These are phyloP conservation scores for Colletotrichum agaves DNA, from an alignment of 2,329 filamentous ascomycete genomes.

Conservation along the genomic window DNA sequence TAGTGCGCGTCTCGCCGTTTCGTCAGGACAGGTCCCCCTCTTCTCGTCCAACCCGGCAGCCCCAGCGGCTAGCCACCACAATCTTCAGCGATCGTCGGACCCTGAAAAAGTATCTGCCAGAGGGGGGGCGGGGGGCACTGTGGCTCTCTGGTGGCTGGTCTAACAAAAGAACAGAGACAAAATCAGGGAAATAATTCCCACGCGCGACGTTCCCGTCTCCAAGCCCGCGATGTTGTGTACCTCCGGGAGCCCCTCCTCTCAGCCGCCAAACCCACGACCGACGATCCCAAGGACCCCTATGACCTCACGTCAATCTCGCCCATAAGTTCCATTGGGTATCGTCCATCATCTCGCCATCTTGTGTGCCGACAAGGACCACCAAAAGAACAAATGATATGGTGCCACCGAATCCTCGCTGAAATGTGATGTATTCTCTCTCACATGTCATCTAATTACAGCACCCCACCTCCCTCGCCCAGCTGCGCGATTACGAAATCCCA, in stretches of 20 bases:
- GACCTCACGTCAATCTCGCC: constrained; percentile 28
- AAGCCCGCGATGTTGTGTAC: background rate
- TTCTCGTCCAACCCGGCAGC: background rate
- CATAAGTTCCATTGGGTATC: background rate
- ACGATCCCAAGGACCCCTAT: constrained; percentile 33
- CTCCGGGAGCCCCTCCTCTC: background rate
- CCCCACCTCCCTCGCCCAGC: background rate
- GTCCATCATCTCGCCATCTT: background rate
- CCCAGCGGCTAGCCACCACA: background rate
- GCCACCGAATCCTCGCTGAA: background rate
- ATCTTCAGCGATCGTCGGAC: constrained; percentile 37
- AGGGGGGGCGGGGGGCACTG: no score
- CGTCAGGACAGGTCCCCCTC: no score
- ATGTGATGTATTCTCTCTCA: constrained; percentile 7
- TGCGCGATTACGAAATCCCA: constrained; percentile 31
- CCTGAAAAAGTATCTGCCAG: constrained; percentile 14
- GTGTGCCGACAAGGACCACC: background rate
- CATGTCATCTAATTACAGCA: constrained; percentile 8
- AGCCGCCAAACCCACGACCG: background rate
- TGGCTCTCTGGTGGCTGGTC: background rate
- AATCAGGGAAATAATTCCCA: background rate
- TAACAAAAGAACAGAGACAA: background rate
- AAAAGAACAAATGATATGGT: background rate
- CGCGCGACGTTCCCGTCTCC: background rate
- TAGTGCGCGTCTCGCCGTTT: constrained; percentile 6